Evolutionary conservation across 208 protist species (phyloP).

Genomic region (Trichomonas vaginalis): DNA sequence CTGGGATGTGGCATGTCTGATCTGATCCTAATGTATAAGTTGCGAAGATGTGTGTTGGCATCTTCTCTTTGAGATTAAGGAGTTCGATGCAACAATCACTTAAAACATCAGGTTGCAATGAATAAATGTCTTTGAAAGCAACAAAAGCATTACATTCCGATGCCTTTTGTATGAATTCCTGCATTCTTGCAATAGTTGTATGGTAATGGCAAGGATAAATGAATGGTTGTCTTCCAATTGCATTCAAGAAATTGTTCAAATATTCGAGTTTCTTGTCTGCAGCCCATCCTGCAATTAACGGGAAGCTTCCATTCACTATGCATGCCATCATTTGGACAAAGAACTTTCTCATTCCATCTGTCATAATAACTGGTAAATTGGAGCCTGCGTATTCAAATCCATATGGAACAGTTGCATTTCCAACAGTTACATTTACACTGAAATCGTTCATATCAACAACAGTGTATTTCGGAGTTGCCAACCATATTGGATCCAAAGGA

Average conservation of each 20-base stretch:
- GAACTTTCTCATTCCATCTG: background rate
- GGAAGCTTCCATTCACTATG: background rate
- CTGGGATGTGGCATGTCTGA: background rate
- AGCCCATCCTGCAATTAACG: background rate
- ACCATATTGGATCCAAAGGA: background rate
- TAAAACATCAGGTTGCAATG: background rate
- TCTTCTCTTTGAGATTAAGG: background rate
- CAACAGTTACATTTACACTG: background rate
- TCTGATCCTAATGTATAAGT: background rate
- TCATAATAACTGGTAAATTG: background rate
- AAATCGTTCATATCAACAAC: background rate
- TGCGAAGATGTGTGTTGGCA: background rate
- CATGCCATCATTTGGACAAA: background rate
- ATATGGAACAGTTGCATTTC: background rate
- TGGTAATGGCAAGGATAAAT: background rate
- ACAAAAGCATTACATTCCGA: background rate
- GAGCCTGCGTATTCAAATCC: background rate
- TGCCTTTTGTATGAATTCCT: background rate
- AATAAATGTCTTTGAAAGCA: background rate
- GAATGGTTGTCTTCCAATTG: background rate
- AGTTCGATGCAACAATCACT: background rate
- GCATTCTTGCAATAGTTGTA: background rate
- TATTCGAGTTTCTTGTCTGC: background rate
- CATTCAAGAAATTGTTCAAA: background rate
- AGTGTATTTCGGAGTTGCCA: background rate